A percentile compares a stretch with the other conserved stretches of the same genome.
Conservation (phyloP, 1,139 yeast species). For the Yamadazyma dendronema region DNA sequence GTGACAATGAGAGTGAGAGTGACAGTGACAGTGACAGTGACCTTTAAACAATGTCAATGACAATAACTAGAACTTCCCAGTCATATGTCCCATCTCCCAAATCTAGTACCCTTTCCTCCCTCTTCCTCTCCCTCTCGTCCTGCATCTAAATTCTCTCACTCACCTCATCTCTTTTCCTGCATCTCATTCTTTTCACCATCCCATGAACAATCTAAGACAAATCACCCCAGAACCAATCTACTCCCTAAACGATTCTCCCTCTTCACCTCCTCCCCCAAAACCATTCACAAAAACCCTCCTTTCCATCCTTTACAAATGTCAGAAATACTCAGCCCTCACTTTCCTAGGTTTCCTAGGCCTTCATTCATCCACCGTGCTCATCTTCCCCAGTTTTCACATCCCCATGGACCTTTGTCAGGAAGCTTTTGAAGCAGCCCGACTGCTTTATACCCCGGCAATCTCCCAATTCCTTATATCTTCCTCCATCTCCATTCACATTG, state of each 20-base stretch:
- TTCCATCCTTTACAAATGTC: slow-evolving; percentile 26
- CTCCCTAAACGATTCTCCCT: slow-evolving; percentile 1
- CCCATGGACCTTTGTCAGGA: slow-evolving; percentile 51
- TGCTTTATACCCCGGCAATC: slow-evolving; percentile 55
- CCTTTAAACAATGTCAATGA: no score
- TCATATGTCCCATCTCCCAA: no score
- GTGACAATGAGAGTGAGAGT: no score
- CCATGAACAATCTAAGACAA: neutral
- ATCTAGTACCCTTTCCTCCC: no score
- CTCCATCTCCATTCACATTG: slow-evolving; percentile 48
- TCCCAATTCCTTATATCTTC: slow-evolving; percentile 52
- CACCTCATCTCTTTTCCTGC: neutral
- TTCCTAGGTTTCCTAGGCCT: slow-evolving; percentile 57
- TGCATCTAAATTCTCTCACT: no score
- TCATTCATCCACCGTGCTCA: slow-evolving; percentile 56
- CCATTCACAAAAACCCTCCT: slow-evolving; percentile 10
- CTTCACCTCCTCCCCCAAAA: slow-evolving; percentile 3
- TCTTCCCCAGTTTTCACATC: slow-evolving; percentile 49
- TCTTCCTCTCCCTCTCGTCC: no score
- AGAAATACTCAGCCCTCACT: slow-evolving; percentile 62
- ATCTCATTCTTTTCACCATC: neutral
- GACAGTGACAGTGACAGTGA: no score
- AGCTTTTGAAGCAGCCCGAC: slow-evolving; percentile 58
- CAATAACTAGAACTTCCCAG: no score
- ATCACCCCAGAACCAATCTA: slow-evolving; percentile 19